Evolutionary conservation across 805 yeast species (phyloP).

Genomic region (Saccharomyces paradoxus): DNA sequence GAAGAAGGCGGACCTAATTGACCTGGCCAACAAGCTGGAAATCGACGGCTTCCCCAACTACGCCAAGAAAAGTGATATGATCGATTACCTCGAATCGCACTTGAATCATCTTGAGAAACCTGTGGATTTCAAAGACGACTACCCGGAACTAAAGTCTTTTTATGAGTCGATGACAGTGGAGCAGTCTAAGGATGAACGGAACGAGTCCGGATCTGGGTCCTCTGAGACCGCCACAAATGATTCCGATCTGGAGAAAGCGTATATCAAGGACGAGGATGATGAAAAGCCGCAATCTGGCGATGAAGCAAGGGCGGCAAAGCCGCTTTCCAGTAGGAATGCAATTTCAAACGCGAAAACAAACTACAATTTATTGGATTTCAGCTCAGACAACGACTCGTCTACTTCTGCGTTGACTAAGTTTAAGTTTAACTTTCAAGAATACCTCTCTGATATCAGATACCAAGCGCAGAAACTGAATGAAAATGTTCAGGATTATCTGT

Average conservation of each 20-base stretch:
- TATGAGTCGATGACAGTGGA: constrained; percentile 9
- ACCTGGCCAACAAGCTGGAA: constrained; percentile 20
- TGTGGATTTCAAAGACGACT: constrained; percentile 18
- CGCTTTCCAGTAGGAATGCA: neutral
- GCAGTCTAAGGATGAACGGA: neutral
- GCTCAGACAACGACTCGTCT: neutral
- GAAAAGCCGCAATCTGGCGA: neutral
- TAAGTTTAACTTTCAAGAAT: constrained; percentile 18
- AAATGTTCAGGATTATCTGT: constrained; percentile 21
- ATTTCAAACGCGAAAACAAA: neutral
- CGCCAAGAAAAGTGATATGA: constrained; percentile 14
- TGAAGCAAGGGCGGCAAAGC: neutral
- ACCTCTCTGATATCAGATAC: constrained; percentile 15
- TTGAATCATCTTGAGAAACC: constrained; percentile 14
- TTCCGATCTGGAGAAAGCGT: neutral
- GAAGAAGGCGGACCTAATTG: constrained; percentile 24
- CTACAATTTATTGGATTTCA: neutral
- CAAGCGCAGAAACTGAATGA: constrained; percentile 14
- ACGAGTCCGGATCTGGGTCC: neutral
- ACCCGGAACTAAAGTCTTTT: constrained; percentile 23
- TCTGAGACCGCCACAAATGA: neutral
- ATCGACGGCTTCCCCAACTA: constrained; percentile 11
- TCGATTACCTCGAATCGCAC: constrained; percentile 13
- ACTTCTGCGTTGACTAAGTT: constrained; percentile 2
- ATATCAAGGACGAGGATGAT: neutral